These are phyloP conservation scores for Saccharomyces hybrid DNA, from an alignment of 1,139 yeast genomes.

Conservation along the genomic window DNA sequence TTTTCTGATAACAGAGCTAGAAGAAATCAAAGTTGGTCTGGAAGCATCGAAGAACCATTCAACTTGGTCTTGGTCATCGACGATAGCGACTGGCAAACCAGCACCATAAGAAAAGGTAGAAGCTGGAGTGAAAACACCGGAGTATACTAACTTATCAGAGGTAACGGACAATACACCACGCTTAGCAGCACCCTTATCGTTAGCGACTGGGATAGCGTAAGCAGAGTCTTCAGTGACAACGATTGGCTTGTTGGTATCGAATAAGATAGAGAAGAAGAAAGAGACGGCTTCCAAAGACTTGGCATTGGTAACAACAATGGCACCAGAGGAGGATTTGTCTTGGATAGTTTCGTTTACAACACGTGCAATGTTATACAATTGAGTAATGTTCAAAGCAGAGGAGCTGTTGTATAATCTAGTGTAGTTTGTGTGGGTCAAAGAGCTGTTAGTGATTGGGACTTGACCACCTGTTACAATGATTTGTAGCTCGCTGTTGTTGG, in stretches of 20 bases:
- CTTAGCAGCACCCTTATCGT: slow-evolving; percentile 14
- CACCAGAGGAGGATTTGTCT: slow-evolving; percentile 18
- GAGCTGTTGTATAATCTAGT: slow-evolving; percentile 21
- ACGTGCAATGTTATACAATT: slow-evolving; percentile 22
- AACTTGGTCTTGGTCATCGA: slow-evolving; percentile 11
- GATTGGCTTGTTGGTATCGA: slow-evolving; percentile 23
- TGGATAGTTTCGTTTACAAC: slow-evolving; percentile 17
- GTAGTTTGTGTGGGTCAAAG: slow-evolving; percentile 14
- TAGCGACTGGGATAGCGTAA: slow-evolving; percentile 24
- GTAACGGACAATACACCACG: slow-evolving; percentile 27
- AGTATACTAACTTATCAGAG: slow-evolving; percentile 20
- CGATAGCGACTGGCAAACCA: slow-evolving; percentile 21
- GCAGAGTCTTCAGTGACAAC: slow-evolving; percentile 22
- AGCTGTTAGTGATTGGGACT: slow-evolving; percentile 15
- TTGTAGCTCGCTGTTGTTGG: slow-evolving; percentile 13
- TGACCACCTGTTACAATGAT: slow-evolving; percentile 26
- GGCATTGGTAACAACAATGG: slow-evolving; percentile 21
- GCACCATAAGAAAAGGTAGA: slow-evolving; percentile 13
- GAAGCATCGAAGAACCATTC: slow-evolving; percentile 25
- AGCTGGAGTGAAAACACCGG: slow-evolving; percentile 26
- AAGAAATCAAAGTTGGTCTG: slow-evolving; percentile 16
- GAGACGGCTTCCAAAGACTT: slow-evolving; percentile 25
- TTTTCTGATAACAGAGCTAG: slow-evolving; percentile 19
- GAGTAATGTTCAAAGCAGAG: slow-evolving; percentile 20
- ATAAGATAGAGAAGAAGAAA: slow-evolving; percentile 25